Conservation (phyloP, 441 rosid genomes). For the Gossypium lobatum region DNA sequence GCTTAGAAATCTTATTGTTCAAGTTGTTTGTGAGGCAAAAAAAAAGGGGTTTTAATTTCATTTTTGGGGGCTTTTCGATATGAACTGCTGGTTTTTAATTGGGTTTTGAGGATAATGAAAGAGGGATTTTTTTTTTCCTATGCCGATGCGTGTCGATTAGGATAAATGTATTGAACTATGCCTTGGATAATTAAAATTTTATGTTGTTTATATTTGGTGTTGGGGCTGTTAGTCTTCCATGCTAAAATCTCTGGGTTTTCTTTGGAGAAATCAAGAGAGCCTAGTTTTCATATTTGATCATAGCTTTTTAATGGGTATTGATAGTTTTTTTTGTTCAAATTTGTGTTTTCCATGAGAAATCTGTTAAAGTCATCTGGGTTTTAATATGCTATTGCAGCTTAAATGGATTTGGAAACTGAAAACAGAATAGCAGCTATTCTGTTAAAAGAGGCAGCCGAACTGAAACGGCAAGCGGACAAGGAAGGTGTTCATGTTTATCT, state of each 20-base stretch:
- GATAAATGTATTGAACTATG: background rate
- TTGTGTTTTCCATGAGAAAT: background rate
- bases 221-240: background rate
- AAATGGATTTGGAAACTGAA: conserved; percentile 87
- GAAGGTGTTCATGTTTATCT: conserved; percentile 80
- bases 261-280: background rate
- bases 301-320: background rate
- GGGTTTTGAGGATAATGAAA: background rate
- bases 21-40: background rate
- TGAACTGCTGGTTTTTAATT: background rate
- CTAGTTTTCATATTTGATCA: background rate
- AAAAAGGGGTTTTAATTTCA: background rate
- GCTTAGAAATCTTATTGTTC: background rate
- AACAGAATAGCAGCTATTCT: conserved; percentile 82
- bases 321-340: background rate
- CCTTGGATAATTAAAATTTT: background rate
- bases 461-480: conserved; percentile 60
- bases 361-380: background rate
- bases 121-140: background rate
- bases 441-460: conserved; percentile 80
- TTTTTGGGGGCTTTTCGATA: background rate
- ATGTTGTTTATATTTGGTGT: background rate
- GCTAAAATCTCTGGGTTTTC: background rate
- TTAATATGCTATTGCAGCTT: background rate
- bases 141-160: background rate